Conservation (phyloP, 1,284 basidiomycete species). For the Thecaphora thlaspeos region DNA sequence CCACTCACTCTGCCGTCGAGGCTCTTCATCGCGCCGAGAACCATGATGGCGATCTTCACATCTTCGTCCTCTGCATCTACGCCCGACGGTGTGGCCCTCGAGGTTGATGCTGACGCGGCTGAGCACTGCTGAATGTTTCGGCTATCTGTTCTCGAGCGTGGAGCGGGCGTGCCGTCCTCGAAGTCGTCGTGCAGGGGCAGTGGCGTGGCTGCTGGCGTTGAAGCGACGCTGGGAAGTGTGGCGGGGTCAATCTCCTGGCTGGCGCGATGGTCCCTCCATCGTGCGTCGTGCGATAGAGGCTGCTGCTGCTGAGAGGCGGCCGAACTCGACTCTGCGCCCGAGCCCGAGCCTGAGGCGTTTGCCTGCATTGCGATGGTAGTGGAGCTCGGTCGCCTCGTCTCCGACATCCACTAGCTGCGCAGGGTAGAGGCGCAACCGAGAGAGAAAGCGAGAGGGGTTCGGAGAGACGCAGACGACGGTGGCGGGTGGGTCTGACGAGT, state of each 20-base stretch:
- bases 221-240: slow-evolving; percentile 15
- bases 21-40: slow-evolving; percentile 44
- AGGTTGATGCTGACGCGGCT: slow-evolving; percentile 1
- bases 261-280: slow-evolving; percentile 30
- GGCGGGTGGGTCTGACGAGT: too few species aligned
- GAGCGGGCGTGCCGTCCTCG: not conserved
- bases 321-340: too few species aligned
- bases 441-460: too few species aligned
- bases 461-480: too few species aligned
- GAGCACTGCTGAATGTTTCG: slow-evolving; percentile 14
- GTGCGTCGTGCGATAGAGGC: slow-evolving; percentile 21
- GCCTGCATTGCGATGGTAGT: not conserved
- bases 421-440: too few species aligned
- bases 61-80: slow-evolving; percentile 45
- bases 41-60: slow-evolving; percentile 49
- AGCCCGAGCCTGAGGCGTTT: not conserved
- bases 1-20: slow-evolving; percentile 28
- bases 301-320: too few species aligned
- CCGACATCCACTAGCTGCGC: too few species aligned
- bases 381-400: too few species aligned
- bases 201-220: slow-evolving; percentile 27
- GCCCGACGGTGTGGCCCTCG: slow-evolving; percentile 5
- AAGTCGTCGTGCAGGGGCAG: not conserved
- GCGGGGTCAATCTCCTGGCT: slow-evolving; percentile 12
- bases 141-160: not conserved